Conservation (phyloP, 78 protist genomes). For the Protostelium mycophagum region DNA sequence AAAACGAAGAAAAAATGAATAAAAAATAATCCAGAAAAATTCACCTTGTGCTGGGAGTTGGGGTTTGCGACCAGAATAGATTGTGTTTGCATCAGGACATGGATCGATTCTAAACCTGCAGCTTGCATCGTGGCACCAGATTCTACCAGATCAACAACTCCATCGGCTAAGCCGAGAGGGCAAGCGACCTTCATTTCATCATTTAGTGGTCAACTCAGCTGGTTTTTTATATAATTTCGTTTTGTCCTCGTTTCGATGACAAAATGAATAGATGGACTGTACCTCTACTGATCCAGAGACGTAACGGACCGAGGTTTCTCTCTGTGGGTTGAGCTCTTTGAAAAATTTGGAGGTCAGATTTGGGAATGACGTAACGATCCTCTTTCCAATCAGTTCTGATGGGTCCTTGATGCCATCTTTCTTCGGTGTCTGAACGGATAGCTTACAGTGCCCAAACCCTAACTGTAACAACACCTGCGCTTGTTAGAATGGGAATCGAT, state of each 20-base stretch:
- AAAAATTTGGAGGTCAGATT: constrained; percentile 34
- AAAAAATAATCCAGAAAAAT: too few species aligned
- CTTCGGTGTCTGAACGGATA: constrained; percentile 55
- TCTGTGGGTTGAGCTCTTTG: neutral
- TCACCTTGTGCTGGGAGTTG: constrained; percentile 28
- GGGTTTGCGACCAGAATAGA: constrained; percentile 54
- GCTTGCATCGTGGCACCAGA: constrained; percentile 82
- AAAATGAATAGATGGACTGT: constrained; percentile 1
- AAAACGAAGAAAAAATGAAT: too few species aligned
- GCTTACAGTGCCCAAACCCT: constrained; percentile 68
- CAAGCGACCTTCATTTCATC: neutral
- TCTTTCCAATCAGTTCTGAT: constrained; percentile 23
- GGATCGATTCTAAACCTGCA: constrained; percentile 42
- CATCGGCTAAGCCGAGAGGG: neutral
- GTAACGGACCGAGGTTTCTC: neutral
- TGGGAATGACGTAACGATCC: constrained; percentile 76
- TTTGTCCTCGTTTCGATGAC: neutral
- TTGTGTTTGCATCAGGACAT: constrained; percentile 28
- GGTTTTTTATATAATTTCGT: too few species aligned
- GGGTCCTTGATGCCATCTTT: neutral
- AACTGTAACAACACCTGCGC: constrained; percentile 8
- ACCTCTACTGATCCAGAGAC: constrained; percentile 75
- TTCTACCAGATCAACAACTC: constrained; percentile 71
- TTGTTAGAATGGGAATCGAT: neutral
- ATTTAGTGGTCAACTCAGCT: too few species aligned